A percentile compares a stretch with the other conserved stretches of the same genome.
Conservation (phyloP, 2,329 filamentous ascomycete genomes). For the Zarea fungicola region DNA sequence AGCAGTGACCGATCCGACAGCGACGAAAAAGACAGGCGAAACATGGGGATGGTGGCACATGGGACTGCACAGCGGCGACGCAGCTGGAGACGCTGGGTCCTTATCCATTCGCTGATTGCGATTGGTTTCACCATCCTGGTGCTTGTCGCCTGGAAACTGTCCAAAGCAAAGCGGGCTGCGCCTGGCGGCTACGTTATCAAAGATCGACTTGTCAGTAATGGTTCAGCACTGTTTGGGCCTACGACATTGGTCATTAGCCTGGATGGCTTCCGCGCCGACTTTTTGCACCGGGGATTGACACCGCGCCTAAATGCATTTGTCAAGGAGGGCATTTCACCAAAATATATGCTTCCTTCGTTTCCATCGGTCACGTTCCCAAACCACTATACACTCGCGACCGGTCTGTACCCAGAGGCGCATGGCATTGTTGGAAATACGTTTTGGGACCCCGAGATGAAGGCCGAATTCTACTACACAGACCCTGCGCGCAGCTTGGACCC, state of each 20-base stretch:
- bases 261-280: slow-evolving; percentile 94
- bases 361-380: slow-evolving; percentile 96
- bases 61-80: slow-evolving; percentile 45
- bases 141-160: slow-evolving; percentile 55
- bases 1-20: slow-evolving; percentile 58
- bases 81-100: slow-evolving; percentile 48
- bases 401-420: slow-evolving; percentile 86
- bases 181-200: slow-evolving; percentile 21
- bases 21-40: slow-evolving; percentile 51
- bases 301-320: slow-evolving; percentile 76
- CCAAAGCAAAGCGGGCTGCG: slow-evolving; percentile 36
- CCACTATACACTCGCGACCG: slow-evolving; percentile 89
- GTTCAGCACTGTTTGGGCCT: slow-evolving; percentile 80
- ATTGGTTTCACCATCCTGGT: slow-evolving; percentile 52
- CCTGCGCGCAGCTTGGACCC: slow-evolving; percentile 68
- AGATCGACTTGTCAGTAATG: slow-evolving; percentile 58
- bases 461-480: slow-evolving; percentile 86
- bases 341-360: slow-evolving; percentile 91
- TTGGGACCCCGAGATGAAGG: slow-evolving; percentile 73
- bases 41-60: slow-evolving; percentile 43
- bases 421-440: slow-evolving; percentile 93
- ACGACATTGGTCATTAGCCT: slow-evolving; percentile 92
- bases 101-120: slow-evolving; percentile 47
- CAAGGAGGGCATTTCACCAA: slow-evolving; percentile 77
- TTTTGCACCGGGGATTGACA: slow-evolving; percentile 76